Evolutionary conservation across 2,329 filamentous ascomycete species (phyloP), one percentile per base, ranked within the genome.

Genomic region (Neonectria hederae): DNA sequence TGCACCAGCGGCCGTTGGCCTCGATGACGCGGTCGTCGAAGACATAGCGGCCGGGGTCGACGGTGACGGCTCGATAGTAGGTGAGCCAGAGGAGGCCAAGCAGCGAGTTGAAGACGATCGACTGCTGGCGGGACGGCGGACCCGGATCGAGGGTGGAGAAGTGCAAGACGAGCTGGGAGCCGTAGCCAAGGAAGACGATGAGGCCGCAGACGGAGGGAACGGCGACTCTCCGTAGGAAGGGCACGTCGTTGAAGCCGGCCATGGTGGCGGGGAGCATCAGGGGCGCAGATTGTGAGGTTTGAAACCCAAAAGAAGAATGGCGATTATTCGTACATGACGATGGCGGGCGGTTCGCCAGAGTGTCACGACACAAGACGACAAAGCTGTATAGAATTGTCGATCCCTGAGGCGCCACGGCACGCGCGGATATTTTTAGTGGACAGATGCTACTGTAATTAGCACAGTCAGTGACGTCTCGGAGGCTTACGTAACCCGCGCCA

Each of bases 111-210:
- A 94, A 91, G 65, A 85, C 76, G 72, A 87, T 77, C 13, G 85
- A 81, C 76, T 95, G 83, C 61, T 78, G 76, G 61, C 75, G 77
- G 4, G 84, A 85, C 24, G 91, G 82, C 1, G 90, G 89, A 2
- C 87, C 88, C 0, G 88, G 88, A 11, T 83, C 81, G 66, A 91
- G 83, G 67, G 84, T 81, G 35, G 76, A 74, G 65, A 86, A 79
- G 69, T 85, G 78, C 76, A 95, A 92, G 51, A 95, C 82, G 75
- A 83, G 86, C 79, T 95, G 92, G 5, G 92, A 91, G 53, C 87
- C 86, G 80, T 91, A 93, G 65, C 88, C 87, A 4, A 94, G 84
- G 75, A 93, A 92, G 57, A 80, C 75, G 63, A 94, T 91, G 14
- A 95, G 80, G 8, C 83, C 59, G 67, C 88, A 88, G 48, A 92